These are phyloP conservation scores for Apiospora malaysiana DNA, from an alignment of 2,329 filamentous ascomycete genomes.

Conservation along the genomic window DNA sequence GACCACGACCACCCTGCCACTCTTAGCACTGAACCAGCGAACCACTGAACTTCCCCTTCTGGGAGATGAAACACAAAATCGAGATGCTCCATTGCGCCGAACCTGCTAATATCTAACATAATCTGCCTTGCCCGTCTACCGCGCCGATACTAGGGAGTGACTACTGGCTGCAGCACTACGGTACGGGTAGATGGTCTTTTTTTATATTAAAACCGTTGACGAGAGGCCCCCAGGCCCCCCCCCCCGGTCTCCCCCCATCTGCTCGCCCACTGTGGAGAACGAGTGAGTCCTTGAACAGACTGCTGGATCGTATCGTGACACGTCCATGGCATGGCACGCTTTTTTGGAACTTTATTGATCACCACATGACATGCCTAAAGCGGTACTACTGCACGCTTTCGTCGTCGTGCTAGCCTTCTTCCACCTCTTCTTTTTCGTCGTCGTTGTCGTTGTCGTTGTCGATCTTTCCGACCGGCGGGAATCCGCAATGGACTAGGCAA, in stretches of 20 bases:
- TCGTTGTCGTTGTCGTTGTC: no score
- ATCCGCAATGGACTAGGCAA: no score
- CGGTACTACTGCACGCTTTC: no score
- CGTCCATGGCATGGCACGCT: conserved; percentile 11
- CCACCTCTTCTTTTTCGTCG: no score
- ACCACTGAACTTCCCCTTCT: not conserved
- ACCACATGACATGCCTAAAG: no score
- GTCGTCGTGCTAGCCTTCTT: no score
- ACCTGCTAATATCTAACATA: conserved; percentile 6
- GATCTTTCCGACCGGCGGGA: no score
- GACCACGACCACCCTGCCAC: not conserved
- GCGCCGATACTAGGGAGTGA: not conserved
- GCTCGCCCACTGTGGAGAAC: not conserved
- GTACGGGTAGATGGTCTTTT: not conserved
- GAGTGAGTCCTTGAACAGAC: not conserved
- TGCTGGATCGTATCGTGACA: conserved; percentile 15
- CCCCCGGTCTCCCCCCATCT: not conserved
- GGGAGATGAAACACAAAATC: conserved; percentile 15
- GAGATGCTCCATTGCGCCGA: conserved; percentile 2
- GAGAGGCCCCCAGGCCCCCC: not conserved
- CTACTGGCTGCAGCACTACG: not conserved
- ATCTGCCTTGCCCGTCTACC: not conserved
- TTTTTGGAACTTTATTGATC: not conserved
- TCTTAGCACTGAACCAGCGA: not conserved
- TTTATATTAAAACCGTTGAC: not conserved